phyloP scores from a whole-genome alignment of 345 rosid genomes.

The Noccaea caerulescens region DNA sequence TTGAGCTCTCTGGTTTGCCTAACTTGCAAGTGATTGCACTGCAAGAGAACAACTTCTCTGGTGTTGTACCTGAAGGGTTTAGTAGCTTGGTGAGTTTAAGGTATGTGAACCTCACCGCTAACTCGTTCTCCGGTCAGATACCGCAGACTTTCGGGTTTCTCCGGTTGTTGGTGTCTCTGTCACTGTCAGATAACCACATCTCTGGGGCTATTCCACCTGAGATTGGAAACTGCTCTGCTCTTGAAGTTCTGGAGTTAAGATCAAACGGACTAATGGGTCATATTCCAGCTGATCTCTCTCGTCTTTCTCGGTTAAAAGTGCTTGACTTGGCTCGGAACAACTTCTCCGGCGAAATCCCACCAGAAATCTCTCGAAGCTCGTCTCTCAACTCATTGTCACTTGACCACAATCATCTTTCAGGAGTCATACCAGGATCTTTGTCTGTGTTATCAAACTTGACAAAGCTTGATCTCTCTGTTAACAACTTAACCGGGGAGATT shows the following conservation, averaged over 20 bases:
- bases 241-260: conserved; percentile 74
- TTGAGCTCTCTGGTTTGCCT: conserved; percentile 83
- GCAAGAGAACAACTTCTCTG: conserved; percentile 79
- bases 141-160: conserved; percentile 80
- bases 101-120: conserved; percentile 71
- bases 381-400: conserved; percentile 58
- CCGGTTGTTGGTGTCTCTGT: conserved; percentile 61
- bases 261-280: conserved; percentile 64
- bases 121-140: conserved; percentile 67
- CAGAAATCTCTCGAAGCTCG: conserved; percentile 55
- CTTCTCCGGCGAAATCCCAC: conserved; percentile 72
- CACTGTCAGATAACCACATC: conserved; percentile 71
- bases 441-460: conserved; percentile 62
- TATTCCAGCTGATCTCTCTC: conserved; percentile 76
- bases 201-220: conserved; percentile 72
- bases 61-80: conserved; percentile 79
- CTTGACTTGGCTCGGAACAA: conserved; percentile 76
- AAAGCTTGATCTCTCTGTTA: conserved; percentile 70
- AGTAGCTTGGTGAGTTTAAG: conserved; percentile 79
- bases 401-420: conserved; percentile 68
- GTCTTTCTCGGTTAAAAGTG: conserved; percentile 52
- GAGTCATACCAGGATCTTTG: conserved; percentile 67
- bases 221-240: conserved; percentile 84
- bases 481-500: conserved; percentile 77
- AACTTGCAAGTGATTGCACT: conserved; percentile 81